phyloP scores from a whole-genome alignment of 257 asterid species.

The Prunella vulgaris region DNA sequence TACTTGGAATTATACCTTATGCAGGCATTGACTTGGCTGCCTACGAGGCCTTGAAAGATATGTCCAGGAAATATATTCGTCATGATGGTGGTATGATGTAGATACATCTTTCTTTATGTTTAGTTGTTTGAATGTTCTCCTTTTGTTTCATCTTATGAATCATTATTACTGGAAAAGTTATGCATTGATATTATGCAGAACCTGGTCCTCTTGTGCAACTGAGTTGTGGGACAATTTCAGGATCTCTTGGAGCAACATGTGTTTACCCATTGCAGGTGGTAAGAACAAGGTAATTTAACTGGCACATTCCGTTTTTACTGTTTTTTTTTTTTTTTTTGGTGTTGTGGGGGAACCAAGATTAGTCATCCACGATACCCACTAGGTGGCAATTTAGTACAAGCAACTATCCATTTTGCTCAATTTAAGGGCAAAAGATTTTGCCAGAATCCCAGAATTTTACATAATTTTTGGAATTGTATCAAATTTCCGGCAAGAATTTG shows the following conservation, averaged over 20 bases:
- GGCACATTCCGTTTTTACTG: neutral
- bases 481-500: neutral
- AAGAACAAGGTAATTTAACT: slow-evolving; percentile 80
- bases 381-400: neutral
- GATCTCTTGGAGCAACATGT: slow-evolving; percentile 94
- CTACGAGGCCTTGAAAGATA: slow-evolving; percentile 83
- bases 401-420: neutral
- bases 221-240: slow-evolving; percentile 89
- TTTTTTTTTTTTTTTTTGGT: no score
- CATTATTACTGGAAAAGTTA: slow-evolving; percentile 16
- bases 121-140: neutral
- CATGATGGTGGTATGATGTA: slow-evolving; percentile 65
- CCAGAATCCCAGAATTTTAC: neutral
- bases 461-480: neutral
- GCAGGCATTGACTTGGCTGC: slow-evolving; percentile 93
- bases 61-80: slow-evolving; percentile 70
- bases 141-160: slow-evolving; percentile 7
- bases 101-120: neutral
- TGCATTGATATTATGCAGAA: slow-evolving; percentile 48
- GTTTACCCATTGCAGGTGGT: slow-evolving; percentile 96
- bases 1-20: slow-evolving; percentile 92
- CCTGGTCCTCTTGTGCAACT: slow-evolving; percentile 93
- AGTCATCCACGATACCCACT: neutral
- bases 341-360: neutral
- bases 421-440: neutral